A percentile compares a stretch with the other conserved stretches of the same genome.
Evolutionary conservation across 257 asterid species (phyloP).

Genomic region (Solanum pinnatisectum): DNA sequence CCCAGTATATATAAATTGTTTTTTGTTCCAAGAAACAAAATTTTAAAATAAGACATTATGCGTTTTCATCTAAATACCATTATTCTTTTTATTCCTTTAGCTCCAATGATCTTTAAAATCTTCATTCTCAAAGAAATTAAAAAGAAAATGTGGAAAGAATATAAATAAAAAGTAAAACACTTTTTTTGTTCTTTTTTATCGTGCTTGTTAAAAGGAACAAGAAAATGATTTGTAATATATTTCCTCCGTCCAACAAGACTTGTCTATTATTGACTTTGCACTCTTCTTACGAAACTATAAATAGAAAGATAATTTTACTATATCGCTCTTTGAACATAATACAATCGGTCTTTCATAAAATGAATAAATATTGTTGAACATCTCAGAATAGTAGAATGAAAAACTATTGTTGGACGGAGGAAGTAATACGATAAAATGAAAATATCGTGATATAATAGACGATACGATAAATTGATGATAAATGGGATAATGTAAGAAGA

Average conservation of each 20-base stretch:
- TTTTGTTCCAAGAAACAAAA: not conserved
- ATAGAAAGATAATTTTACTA: fast-evolving
- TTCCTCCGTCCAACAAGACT: fast-evolving
- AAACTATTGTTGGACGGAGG: fast-evolving
- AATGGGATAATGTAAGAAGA: not conserved
- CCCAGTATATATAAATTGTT: not conserved
- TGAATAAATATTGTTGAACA: fast-evolving
- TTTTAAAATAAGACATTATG: not conserved
- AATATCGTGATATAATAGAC: not conserved
- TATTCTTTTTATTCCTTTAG: not conserved
- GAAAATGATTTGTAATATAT: not conserved
- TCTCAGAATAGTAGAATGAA: no score
- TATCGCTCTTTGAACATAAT: not conserved
- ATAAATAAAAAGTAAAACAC: not conserved
- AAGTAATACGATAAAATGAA: not conserved
- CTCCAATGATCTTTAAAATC: not conserved
- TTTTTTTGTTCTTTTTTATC: not conserved
- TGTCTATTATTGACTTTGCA: fast-evolving
- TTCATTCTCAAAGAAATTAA: not conserved
- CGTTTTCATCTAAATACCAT: not conserved
- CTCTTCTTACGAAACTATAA: fast-evolving
- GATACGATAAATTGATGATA: not conserved
- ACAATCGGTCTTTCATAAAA: no score
- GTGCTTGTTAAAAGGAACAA: not conserved
- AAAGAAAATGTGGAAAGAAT: not conserved